Percentiles rank a stretch among this genome's conserved stretches.
Conservation (phyloP, 352 stramenopile genomes). For the Pseudoperonospora humuli region DNA sequence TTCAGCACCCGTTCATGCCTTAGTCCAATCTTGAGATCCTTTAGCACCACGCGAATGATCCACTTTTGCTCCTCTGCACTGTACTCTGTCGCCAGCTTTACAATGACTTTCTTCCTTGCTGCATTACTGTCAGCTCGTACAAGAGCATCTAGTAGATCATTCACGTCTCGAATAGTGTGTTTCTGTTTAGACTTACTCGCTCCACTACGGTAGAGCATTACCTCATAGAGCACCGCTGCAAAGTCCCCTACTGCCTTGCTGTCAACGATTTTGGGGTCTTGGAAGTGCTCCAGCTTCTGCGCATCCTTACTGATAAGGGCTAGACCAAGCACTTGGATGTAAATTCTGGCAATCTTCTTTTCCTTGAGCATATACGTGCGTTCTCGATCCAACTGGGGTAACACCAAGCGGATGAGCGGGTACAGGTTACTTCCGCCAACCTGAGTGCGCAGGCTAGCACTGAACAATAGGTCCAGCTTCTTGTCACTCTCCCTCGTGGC, state of each 20-base stretch:
- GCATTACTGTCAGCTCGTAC: conserved; percentile 38
- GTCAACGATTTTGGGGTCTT: conserved; percentile 73
- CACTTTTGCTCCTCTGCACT: conserved; percentile 74
- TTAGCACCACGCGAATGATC: conserved; percentile 77
- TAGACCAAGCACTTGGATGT: conserved; percentile 68
- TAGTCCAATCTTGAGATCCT: conserved; percentile 80
- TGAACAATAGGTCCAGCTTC: conserved; percentile 77
- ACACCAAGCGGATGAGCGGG: conserved; percentile 60
- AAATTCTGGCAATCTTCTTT: conserved; percentile 79
- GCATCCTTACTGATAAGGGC: conserved; percentile 52
- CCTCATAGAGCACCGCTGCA: conserved; percentile 62
- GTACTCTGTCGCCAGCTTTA: conserved; percentile 72
- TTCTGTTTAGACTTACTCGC: conserved; percentile 28
- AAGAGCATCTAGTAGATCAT: conserved; percentile 49
- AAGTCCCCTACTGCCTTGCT: conserved; percentile 81
- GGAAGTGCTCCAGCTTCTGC: conserved; percentile 75
- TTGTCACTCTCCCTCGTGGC: conserved; percentile 61
- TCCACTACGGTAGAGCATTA: conserved; percentile 58
- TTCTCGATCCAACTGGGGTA: conserved; percentile 77
- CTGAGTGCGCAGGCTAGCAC: conserved; percentile 42
- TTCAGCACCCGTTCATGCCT: conserved; percentile 72
- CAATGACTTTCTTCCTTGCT: conserved; percentile 48
- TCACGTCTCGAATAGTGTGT: conserved; percentile 57
- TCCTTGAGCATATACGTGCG: conserved; percentile 84
- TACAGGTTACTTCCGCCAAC: conserved; percentile 55